phyloP scores from a whole-genome alignment of 2,329 filamentous ascomycete species.

The Fusarium equiseti region DNA sequence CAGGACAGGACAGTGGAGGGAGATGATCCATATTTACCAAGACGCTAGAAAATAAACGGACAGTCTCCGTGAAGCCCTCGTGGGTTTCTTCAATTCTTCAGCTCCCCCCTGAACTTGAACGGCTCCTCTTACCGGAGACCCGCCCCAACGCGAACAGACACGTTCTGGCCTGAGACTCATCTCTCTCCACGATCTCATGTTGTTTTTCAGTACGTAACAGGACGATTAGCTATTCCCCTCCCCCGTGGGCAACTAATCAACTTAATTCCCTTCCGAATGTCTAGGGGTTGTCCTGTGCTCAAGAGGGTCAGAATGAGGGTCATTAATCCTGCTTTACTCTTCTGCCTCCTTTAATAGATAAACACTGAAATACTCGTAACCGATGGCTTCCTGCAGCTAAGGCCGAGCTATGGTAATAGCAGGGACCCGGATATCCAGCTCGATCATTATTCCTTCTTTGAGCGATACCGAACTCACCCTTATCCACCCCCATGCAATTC shows the following conservation, averaged over 20 bases:
- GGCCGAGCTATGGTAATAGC: not conserved
- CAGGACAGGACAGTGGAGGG: not conserved
- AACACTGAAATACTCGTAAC: too few relatives aligned
- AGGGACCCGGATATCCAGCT: not conserved
- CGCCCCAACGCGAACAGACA: not conserved
- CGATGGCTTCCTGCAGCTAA: not conserved
- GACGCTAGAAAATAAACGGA: conserved; percentile 37
- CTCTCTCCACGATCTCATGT: conserved; percentile 9
- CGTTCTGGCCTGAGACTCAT: not conserved
- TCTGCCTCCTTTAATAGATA: too few relatives aligned
- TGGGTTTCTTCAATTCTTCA: not conserved
- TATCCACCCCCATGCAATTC: not conserved
- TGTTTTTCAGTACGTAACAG: conserved; percentile 8
- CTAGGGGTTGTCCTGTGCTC: not conserved
- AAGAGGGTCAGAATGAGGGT: not conserved
- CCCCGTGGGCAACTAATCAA: conserved; percentile 2
- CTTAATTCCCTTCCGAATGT: not conserved
- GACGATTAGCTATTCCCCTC: conserved; percentile 19
- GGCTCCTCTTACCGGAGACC: conserved; percentile 2
- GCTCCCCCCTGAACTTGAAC: not conserved
- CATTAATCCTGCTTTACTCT: not conserved
- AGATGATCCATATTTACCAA: conserved; percentile 36
- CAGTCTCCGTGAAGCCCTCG: conserved; percentile 12
- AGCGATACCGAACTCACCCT: not conserved
- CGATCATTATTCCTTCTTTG: conserved; percentile 1